phyloP scores from a whole-genome alignment of 805 yeast genomes.

The Yamadazyma olivae region DNA sequence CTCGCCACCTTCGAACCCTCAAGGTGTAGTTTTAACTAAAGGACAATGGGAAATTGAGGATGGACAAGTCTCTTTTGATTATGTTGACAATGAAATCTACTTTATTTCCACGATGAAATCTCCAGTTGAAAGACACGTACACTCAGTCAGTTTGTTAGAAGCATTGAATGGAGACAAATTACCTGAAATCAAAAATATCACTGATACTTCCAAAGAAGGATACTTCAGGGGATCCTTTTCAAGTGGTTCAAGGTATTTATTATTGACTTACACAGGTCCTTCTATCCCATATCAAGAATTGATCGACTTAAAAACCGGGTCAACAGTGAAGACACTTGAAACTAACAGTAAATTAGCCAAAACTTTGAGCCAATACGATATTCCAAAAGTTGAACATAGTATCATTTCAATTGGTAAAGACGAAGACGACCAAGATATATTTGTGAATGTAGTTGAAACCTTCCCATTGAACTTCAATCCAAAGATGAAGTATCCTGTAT shows the following conservation, averaged over 20 bases:
- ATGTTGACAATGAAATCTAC: conserved; percentile 45
- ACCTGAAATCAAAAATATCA: conserved; percentile 45
- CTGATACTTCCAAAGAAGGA: conserved; percentile 45
- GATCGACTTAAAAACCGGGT: conserved; percentile 37
- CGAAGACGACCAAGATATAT: conserved; percentile 41
- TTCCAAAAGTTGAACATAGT: conserved; percentile 58
- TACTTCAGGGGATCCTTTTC: conserved; percentile 75
- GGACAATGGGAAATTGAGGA: conserved; percentile 92
- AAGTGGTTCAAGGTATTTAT: conserved; percentile 68
- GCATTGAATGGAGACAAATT: conserved; percentile 32
- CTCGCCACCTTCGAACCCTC: conserved; percentile 54
- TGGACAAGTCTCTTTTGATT: conserved; percentile 58
- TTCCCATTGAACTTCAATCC: conserved; percentile 71
- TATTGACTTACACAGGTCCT: conserved; percentile 78
- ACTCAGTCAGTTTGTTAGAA: conserved; percentile 55
- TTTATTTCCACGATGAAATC: conserved; percentile 74
- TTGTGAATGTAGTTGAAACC: conserved; percentile 70
- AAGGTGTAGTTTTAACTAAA: conserved; percentile 50
- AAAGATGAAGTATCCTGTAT: conserved; percentile 68
- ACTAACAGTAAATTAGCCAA: conserved; percentile 43
- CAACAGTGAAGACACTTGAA: conserved; percentile 41
- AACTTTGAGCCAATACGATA: conserved; percentile 40
- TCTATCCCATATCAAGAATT: conserved; percentile 74
- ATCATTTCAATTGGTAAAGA: conserved; percentile 52
- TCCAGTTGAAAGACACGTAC: conserved; percentile 81